These are phyloP conservation scores for Lantana camara DNA, from an alignment of 257 asterid genomes.

Conservation along the genomic window DNA sequence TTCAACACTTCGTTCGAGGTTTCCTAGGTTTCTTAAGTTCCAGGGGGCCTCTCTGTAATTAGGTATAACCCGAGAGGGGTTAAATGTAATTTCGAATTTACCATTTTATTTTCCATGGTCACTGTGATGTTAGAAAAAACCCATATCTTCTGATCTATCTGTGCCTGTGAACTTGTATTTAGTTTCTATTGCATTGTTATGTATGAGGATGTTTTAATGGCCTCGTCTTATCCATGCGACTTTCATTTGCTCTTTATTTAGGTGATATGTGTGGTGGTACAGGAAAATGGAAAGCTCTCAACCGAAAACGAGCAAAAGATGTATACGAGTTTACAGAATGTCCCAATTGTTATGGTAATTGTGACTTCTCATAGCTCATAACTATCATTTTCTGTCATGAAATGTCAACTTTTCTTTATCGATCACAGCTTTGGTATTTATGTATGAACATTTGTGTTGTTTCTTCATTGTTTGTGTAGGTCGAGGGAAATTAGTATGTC, in stretches of 20 bases:
- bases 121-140: background rate
- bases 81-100: too few species aligned
- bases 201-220: background rate
- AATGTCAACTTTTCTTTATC: background rate
- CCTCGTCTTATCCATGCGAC: conserved; percentile 32
- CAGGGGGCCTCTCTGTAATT: too few species aligned
- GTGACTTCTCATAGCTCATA: conserved; percentile 12
- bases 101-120: background rate
- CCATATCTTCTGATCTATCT: background rate
- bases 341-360: conserved; percentile 95
- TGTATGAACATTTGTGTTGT: conserved; percentile 5
- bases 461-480: conserved; percentile 44
- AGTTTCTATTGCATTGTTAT: background rate
- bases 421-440: background rate
- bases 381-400: background rate
- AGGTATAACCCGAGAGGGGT: too few species aligned
- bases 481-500: conserved; percentile 92
- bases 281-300: conserved; percentile 99
- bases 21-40: too few species aligned
- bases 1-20: too few species aligned
- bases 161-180: background rate
- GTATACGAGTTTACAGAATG: conserved; percentile 95
- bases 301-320: conserved; percentile 95
- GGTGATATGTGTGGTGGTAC: conserved; percentile 99
- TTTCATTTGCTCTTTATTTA: conserved; percentile 57